Evolutionary conservation across 2,329 filamentous ascomycete genomes (phyloP).

Genomic region (Neopestalotiopsis sp.): DNA sequence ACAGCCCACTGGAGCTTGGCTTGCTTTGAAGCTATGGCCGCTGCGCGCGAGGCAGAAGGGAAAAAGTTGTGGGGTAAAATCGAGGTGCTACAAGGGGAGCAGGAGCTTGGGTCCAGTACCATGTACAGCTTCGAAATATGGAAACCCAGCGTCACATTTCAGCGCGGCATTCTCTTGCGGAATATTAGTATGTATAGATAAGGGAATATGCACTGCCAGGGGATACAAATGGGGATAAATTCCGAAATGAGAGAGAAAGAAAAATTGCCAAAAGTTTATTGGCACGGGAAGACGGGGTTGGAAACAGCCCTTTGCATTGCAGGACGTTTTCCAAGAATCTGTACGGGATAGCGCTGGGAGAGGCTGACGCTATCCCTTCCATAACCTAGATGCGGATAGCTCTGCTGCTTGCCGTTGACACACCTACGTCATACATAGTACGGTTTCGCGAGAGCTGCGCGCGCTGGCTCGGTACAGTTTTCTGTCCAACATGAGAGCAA

Average conservation of each 20-base stretch:
- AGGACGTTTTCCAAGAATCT: constrained; percentile 11
- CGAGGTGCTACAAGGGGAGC: background rate
- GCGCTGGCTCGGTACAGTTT: constrained; percentile 10
- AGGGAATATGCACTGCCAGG: background rate
- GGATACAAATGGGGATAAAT: background rate
- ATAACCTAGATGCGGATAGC: background rate
- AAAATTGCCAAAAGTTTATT: constrained; percentile 1
- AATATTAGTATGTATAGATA: background rate
- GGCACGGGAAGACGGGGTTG: background rate
- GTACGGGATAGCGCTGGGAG: background rate
- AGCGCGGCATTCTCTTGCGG: too few relatives aligned
- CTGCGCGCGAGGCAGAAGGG: background rate
- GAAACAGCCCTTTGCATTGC: background rate
- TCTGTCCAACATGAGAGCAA: constrained; percentile 4
- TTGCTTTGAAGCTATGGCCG: background rate
- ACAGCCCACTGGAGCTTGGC: background rate
- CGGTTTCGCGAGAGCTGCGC: constrained; percentile 6
- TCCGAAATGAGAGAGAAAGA: background rate
- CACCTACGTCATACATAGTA: constrained; percentile 25
- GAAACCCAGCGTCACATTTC: background rate
- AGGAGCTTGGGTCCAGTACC: background rate
- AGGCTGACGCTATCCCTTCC: constrained; percentile 9
- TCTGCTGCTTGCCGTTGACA: constrained; percentile 7
- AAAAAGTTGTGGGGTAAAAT: background rate
- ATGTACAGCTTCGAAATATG: background rate